Base-by-base conservation (phyloP, 1,284 basidiomycete species). In the Sporisorium iseilematis-ciliati region DNA sequence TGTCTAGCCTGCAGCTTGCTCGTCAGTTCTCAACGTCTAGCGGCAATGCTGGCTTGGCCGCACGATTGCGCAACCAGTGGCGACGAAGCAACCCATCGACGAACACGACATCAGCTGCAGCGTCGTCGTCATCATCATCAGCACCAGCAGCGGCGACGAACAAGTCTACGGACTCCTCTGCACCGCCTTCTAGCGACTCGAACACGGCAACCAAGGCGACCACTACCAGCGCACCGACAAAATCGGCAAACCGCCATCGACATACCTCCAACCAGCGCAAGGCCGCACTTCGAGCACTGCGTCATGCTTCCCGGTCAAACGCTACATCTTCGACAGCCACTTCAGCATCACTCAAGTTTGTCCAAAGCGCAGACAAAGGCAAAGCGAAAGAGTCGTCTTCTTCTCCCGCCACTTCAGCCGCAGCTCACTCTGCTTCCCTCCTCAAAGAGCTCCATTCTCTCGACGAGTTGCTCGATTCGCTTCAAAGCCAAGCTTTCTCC, bases 391-490 rank as follows among this genome's bases (percentile, higher is more conserved):
- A 61, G 25, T 45, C 40, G 23, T 42, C 29, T 0, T 18, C 35
- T 1, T 29, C 40, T 7, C 12, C 38, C n/a, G 6, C 52, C 25
- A 16, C 41, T 42, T 43, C 42, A 11, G 35, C 59, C 8, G 40
- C 57, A 5, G 50, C 42, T 18, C 62, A 67, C n/a, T 59, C 57
- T 5, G 54, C 46, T 0, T 64, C 60, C 1, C 25, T 73, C 11
- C 26, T 73, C 6, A 67, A 65, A 23, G 68, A 68, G 41, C 68
- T 75, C 29, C 20, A 59, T 16, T 31, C 61, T 12, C 73, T 75
- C 33, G 68, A 71, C 25, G 52, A 50, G 5, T 38, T 64, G 53
- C 65, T 75, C n/a, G 61, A 67, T 26, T 38, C 52, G 25, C 60
- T 75, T 0, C 66, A 71, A 11, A 67, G 38, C 40, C 55, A 75